Conservation (phyloP, 495 filamentous ascomycete species). For the Tuber calosporum region DNA sequence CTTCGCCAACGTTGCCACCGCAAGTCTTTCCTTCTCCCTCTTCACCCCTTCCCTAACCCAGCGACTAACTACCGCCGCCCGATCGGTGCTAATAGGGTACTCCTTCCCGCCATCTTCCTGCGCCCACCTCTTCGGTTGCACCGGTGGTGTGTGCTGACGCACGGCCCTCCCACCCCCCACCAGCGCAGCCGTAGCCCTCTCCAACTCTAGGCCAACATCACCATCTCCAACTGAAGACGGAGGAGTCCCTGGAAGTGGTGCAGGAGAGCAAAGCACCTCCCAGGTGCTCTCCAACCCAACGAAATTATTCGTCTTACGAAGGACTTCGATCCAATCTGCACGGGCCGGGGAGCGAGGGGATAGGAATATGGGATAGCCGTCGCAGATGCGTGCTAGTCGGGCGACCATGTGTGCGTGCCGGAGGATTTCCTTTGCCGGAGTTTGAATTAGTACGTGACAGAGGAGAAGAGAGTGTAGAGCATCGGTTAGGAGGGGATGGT, state of each 20-base stretch:
- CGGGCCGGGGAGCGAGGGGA: slow-evolving; percentile 63
- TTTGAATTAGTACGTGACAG: slow-evolving; percentile 66
- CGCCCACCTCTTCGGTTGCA: slow-evolving; percentile 54
- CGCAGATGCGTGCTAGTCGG: slow-evolving; percentile 61
- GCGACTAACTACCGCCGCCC: slow-evolving; percentile 57
- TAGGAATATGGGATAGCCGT: slow-evolving; percentile 74
- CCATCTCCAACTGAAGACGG: slow-evolving; percentile 21
- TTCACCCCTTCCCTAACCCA: slow-evolving; percentile 60
- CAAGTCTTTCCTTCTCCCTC: slow-evolving; percentile 34
- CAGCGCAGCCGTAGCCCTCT: slow-evolving; percentile 38
- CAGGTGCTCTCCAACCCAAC: slow-evolving; percentile 56
- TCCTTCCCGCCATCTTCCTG: slow-evolving; percentile 57
- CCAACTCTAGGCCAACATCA: slow-evolving; percentile 50
- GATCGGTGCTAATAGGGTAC: slow-evolving; percentile 61
- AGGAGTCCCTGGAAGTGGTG: slow-evolving; percentile 50
- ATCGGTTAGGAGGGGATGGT: slow-evolving; percentile 69
- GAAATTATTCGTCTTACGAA: slow-evolving; percentile 60
- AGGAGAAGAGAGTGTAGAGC: slow-evolving; percentile 66
- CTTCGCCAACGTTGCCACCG: not conserved
- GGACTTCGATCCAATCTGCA: slow-evolving; percentile 70
- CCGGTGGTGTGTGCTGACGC: slow-evolving; percentile 6
- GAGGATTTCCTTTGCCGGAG: slow-evolving; percentile 61
- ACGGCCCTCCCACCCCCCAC: slow-evolving; percentile 32
- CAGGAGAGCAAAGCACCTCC: slow-evolving; percentile 64
- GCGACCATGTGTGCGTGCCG: slow-evolving; percentile 73